Evolutionary conservation across 106 monocot genomes (phyloP), one percentile per base, ranked within the genome.

Genomic region (Platanthera guangdongensis): DNA sequence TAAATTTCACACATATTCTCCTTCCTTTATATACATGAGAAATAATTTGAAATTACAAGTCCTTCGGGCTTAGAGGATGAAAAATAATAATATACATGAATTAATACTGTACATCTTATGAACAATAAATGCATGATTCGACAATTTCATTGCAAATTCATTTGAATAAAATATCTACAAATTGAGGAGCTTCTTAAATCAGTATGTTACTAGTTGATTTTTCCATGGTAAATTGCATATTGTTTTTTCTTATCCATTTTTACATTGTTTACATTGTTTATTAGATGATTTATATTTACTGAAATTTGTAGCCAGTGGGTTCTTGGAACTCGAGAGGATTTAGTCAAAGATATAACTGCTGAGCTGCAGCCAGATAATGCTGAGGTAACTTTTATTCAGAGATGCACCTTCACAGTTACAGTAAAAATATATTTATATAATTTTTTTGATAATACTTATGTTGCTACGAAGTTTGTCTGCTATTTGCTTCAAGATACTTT

Each of bases 281-380:
- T 19, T 25, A 21, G 6, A 69, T 69, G 69, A 39, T 69, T 69
- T 69, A 69, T 45, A 67, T 80, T 67, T 80, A 19, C 22, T 78
- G 32, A 51, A 73, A 13, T 83, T 74, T 88, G 80, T 83, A 97
- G 97, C 74, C 91, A 94, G 75, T 97, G 97, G 97, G 97, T 97
- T 80, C 85, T 97, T 83, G 94, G 97, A 7, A 86, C 86, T 46
- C 86, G 94, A 72, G 97, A 97, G 74, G 97, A 97, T 76, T 86
- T 97, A 10, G 93, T 88, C 55, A 91, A 90, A 62, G 88, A 93
- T 72, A 94, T 97, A 67, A 74, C 77, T 79, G 49, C 79, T 71
- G 88, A 94, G 80, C 47, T 97, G 60, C 91, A 86, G 68, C 87
- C 89, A 77, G 97, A 90, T 65, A 81, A 88, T 65, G 91, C 91